Evolutionary conservation across 1,139 yeast genomes (phyloP).

Genomic region (Blastobotrys ciferrii): DNA sequence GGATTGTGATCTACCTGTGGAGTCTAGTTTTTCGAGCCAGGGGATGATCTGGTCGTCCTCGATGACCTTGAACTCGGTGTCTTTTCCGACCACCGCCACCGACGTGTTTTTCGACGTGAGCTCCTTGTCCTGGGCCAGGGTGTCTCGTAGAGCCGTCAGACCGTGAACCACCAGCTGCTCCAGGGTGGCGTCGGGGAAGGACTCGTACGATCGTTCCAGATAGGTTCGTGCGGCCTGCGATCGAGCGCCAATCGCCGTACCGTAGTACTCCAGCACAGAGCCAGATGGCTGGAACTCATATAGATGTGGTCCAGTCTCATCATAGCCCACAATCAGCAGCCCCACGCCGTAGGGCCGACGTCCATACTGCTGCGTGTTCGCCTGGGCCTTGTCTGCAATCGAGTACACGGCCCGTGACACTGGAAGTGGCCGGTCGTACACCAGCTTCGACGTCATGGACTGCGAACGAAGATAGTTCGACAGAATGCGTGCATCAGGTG

Average conservation of each 20-base stretch:
- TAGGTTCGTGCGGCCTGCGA: slow-evolving; percentile 98
- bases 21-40: slow-evolving; percentile 69
- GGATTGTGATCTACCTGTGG: slow-evolving; percentile 42
- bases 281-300: slow-evolving; percentile 97
- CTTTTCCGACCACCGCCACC: slow-evolving; percentile 86
- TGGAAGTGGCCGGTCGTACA: slow-evolving; percentile 84
- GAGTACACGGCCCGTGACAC: slow-evolving; percentile 80
- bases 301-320: slow-evolving; percentile 90
- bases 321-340: slow-evolving; percentile 83
- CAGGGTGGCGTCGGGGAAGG: slow-evolving; percentile 57
- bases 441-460: slow-evolving; percentile 83
- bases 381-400: slow-evolving; percentile 95
- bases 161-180: slow-evolving; percentile 85
- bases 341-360: slow-evolving; percentile 99
- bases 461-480: slow-evolving; percentile 88
- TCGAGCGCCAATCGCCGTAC: slow-evolving; percentile 97
- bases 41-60: slow-evolving; percentile 83
- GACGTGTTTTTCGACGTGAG: slow-evolving; percentile 81
- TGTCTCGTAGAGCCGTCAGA: slow-evolving; percentile 87
- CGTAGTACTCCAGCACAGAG: slow-evolving; percentile 83
- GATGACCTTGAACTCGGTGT: slow-evolving; percentile 65
- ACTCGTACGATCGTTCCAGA: slow-evolving; percentile 78
- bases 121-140: slow-evolving; percentile 91
- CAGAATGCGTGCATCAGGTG: slow-evolving; percentile 94
- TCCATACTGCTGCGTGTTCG: slow-evolving; percentile 93